Evolutionary conservation across 345 rosid species (phyloP).

Genomic region (Noccaea bulbosa): DNA sequence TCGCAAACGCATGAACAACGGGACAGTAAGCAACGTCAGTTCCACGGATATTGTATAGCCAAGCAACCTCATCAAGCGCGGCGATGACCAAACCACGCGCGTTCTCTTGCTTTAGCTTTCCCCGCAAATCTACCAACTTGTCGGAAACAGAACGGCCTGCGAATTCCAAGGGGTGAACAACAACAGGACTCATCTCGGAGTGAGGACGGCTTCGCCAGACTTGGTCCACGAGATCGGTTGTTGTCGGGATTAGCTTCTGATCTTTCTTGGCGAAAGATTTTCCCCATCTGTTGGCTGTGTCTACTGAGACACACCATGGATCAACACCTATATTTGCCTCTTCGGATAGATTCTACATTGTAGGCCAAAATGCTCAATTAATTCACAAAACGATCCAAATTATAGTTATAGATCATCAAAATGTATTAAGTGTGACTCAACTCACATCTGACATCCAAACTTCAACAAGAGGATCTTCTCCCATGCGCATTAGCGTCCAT

Average conservation of each 20-base stretch:
- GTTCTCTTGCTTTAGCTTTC: conserved; percentile 54
- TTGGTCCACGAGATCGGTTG: conserved; percentile 78
- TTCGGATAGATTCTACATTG: conserved; percentile 64
- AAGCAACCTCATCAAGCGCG: conserved; percentile 98
- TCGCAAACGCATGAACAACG: conserved; percentile 93
- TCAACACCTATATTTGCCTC: conserved; percentile 80
- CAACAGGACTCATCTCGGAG: conserved; percentile 59
- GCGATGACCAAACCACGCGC: conserved; percentile 72
- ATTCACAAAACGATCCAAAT: not conserved
- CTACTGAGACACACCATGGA: conserved; percentile 86
- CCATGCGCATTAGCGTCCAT: conserved; percentile 92
- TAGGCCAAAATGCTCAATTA: not conserved
- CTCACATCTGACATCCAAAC: conserved; percentile 86
- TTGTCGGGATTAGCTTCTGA: conserved; percentile 73
- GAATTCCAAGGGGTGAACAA: conserved; percentile 72
- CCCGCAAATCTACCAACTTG: conserved; percentile 71
- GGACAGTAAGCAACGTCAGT: conserved; percentile 87
- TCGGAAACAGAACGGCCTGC: conserved; percentile 68
- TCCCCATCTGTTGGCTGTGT: conserved; percentile 85
- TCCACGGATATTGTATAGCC: conserved; percentile 95
- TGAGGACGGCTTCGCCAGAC: conserved; percentile 82
- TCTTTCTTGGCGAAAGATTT: conserved; percentile 59
- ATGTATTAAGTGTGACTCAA: conserved; percentile 23
- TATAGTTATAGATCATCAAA: not conserved
- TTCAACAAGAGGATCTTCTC: conserved; percentile 86